These are phyloP conservation scores for Penicillium antarcticum DNA, from an alignment of 495 filamentous ascomycete species.

Conservation along the genomic window DNA sequence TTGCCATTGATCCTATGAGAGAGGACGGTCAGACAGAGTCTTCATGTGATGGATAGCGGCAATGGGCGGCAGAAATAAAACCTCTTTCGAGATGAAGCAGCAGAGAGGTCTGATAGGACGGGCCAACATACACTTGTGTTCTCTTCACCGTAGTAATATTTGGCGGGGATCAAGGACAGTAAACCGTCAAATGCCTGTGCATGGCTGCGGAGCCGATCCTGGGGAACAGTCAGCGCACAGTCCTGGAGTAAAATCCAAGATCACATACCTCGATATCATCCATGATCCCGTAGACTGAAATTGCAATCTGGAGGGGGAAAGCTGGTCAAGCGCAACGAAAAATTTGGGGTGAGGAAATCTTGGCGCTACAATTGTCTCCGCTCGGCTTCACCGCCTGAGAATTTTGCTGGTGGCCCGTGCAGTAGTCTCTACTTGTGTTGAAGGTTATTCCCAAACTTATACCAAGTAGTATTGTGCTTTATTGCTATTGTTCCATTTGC, in stretches of 20 bases:
- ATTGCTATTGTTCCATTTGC: not conserved
- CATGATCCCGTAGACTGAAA: slow-evolving; percentile 25
- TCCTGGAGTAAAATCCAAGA: slow-evolving; percentile 1
- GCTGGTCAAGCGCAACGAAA: slow-evolving; percentile 26
- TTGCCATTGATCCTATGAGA: slow-evolving; percentile 75
- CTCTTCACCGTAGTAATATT: slow-evolving; percentile 87
- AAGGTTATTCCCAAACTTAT: too few relatives aligned
- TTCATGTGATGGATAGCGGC: slow-evolving; percentile 3
- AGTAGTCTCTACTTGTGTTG: slow-evolving; percentile 7
- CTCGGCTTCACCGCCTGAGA: slow-evolving; percentile 32
- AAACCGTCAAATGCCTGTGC: slow-evolving; percentile 86
- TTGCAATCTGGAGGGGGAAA: slow-evolving; percentile 11
- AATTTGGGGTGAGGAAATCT: slow-evolving; percentile 42
- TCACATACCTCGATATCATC: slow-evolving; percentile 47
- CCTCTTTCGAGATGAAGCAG: slow-evolving; percentile 2
- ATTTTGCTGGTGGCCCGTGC: slow-evolving; percentile 19
- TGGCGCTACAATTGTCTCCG: slow-evolving; percentile 34
- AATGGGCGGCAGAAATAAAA: not conserved
- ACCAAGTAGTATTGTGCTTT: too few relatives aligned
- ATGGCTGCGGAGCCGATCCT: slow-evolving; percentile 83
- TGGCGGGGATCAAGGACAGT: slow-evolving; percentile 87
- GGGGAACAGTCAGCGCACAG: slow-evolving; percentile 12
- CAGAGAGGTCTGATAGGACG: not conserved
- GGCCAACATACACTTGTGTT: slow-evolving; percentile 63
- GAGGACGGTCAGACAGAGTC: slow-evolving; percentile 35